phyloP scores from a whole-genome alignment of 768 basidiomycete genomes.

The Mycena chlorophos region DNA sequence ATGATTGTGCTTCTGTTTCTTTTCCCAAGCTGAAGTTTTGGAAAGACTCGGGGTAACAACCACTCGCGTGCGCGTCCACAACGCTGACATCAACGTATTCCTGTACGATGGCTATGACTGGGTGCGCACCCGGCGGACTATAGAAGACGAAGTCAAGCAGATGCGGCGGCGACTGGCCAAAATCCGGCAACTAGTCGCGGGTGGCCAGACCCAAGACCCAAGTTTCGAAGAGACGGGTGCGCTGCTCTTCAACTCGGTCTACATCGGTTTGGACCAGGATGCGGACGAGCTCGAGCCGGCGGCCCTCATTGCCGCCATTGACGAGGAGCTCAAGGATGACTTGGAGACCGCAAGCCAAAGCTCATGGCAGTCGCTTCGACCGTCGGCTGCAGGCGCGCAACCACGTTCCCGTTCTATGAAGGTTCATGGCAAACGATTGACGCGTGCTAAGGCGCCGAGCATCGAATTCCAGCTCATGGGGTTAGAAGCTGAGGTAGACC shows the following conservation, averaged over 20 bases:
- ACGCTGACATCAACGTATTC: slow-evolving; percentile 65
- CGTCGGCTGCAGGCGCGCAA: slow-evolving; percentile 46
- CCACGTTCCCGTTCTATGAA: slow-evolving; percentile 40
- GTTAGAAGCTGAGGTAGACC: slow-evolving; percentile 65
- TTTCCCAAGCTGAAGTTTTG: not conserved
- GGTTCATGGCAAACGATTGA: slow-evolving; percentile 60
- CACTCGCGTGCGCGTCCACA: slow-evolving; percentile 54
- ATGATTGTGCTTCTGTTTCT: slow-evolving; percentile 24
- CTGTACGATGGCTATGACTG: slow-evolving; percentile 97
- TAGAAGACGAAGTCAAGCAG: slow-evolving; percentile 85
- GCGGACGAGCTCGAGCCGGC: slow-evolving; percentile 71
- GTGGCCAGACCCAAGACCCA: slow-evolving; percentile 83
- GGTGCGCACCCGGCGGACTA: slow-evolving; percentile 77
- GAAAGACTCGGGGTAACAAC: slow-evolving; percentile 47
- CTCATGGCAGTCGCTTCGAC: slow-evolving; percentile 87
- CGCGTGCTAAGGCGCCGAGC: slow-evolving; percentile 72
- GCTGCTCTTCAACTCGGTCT: slow-evolving; percentile 90
- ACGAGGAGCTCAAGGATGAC: slow-evolving; percentile 83
- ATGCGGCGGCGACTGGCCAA: slow-evolving; percentile 84
- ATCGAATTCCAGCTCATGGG: slow-evolving; percentile 82
- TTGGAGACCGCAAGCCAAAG: slow-evolving; percentile 73
- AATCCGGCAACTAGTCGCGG: slow-evolving; percentile 89
- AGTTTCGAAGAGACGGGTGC: slow-evolving; percentile 70
- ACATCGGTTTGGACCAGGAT: slow-evolving; percentile 86
- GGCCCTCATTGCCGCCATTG: slow-evolving; percentile 85